Evolutionary conservation across 2,329 filamentous ascomycete genomes (phyloP), one percentile per base, ranked within the genome.

Genomic region (Epichloe bromicola): DNA sequence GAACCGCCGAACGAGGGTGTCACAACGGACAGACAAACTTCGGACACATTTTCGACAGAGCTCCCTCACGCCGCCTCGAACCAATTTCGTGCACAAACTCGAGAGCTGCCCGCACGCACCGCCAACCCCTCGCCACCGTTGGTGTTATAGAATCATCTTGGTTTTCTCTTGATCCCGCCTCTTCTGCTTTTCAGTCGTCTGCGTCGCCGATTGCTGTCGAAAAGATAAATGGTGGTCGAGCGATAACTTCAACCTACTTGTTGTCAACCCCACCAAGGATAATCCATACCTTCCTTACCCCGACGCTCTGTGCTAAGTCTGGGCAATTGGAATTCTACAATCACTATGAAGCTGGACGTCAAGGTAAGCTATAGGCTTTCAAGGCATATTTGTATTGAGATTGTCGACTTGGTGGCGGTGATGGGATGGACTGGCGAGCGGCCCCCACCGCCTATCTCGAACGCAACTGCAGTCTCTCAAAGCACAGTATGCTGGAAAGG

Each of bases 271-370:
- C 50, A 43, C 53, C 51, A 45, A 30, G 46, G 36, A 45, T 19
- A 34, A 15, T 46, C 20, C 40, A 48, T 26, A 26, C 19, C 23
- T 36, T 15, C 15, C 36, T 38, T 38, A 12, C 19, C 14, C 42
- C 37, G 30, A 30, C 26, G 12, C 23, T 49, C 34, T 41, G 46
- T 39, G 26, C 34, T 41, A 23, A 5, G 20, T 43, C 23, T 19
- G 33, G 40, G n/a, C 19, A 34, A 43, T 41, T 46, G 23, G 20
- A 3, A 38, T 34, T n/a, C 2, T 19, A 12, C 39, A 46, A 46
- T 46, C 61, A 69, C 57, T 48, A 70, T 70, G 67, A 70, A 66
- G 61, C 63, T 70, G 60, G 67, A 70, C 63, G 67, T 70, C 56
- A 70, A 70, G 66, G 67, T 69, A 43, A 61, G 66, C 61, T 20